Evolutionary conservation across 768 basidiomycete species (phyloP), one percentile per base, ranked within the genome.

Genomic region (Boletus pseudo-olivaceus): DNA sequence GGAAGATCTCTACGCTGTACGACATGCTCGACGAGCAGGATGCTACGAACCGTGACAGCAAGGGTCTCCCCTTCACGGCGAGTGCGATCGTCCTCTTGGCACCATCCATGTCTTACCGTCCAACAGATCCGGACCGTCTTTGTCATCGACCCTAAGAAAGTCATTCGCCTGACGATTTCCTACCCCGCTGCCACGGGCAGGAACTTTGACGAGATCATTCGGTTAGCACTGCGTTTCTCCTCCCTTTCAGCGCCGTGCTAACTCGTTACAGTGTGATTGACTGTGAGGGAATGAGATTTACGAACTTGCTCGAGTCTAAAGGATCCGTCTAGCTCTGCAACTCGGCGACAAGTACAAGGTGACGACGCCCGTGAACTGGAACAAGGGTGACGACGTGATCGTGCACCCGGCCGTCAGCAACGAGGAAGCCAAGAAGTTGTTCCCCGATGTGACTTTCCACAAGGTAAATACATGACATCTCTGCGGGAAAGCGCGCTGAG

Each of bases 11-110:
- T 9, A 83, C 82, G 39, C 74, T 92, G 53, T 96, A 97, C 67
- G 95, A 97, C 68, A 98, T 98, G 96, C 80, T 98, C 53, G 97
- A 98, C 71, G 81, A 89, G 67, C 91, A 94, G 72, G 97, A 99
- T 73, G 82, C 87, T 40, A 95, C 93, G 51, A 99, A 93, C 75
- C 79, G 82, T 35, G 89, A 91, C 69, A 75, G 74, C 35, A 92
- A 90, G 72, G 92, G 94, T 44, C 80, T 98, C 41, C 97, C 97
- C 20, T 93, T 98, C 79, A 99, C 97, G 45, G 93, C 86, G 59
- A 47, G 51, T 55, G 52, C 17, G 9, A 45, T 27, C 17, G 12
- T 34, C 14, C 19, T 15, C 19, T 37, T 33, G 29, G 26, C 35
- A 39, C 27, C 37, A 37, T 10, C 14, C 29, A 39, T 6, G 19